Evolutionary conservation across 2,329 filamentous ascomycete species (phyloP).

Genomic region (Drechslerella stenobrocha): DNA sequence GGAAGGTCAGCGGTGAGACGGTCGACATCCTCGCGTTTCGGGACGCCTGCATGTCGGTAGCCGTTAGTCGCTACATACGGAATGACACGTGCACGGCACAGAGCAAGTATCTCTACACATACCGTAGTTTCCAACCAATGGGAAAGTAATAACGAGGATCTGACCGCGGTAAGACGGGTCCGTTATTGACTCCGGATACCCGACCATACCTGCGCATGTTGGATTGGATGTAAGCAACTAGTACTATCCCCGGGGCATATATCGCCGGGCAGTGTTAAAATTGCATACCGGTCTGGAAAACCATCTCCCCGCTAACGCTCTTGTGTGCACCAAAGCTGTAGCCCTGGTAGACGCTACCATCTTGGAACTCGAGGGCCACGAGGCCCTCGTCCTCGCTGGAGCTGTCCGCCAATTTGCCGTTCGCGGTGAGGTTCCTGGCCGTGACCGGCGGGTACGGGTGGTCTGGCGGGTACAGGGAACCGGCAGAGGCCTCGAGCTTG

Average conservation of each 20-base stretch:
- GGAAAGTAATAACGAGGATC: slow-evolving; percentile 95
- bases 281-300: slow-evolving; percentile 96
- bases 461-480: slow-evolving; percentile 13
- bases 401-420: slow-evolving; percentile 49
- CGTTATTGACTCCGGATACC: slow-evolving; percentile 91
- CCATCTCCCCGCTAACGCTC: slow-evolving; percentile 92
- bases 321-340: slow-evolving; percentile 95
- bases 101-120: slow-evolving; percentile 7
- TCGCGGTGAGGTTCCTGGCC: slow-evolving; percentile 60
- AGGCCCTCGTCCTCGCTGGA: slow-evolving; percentile 64
- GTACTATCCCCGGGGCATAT: background rate
- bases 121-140: slow-evolving; percentile 94
- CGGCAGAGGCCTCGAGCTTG: slow-evolving; percentile 27
- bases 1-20: slow-evolving; percentile 82
- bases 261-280: background rate
- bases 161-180: slow-evolving; percentile 88
- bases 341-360: slow-evolving; percentile 87
- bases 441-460: slow-evolving; percentile 61
- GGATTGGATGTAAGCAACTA: slow-evolving; percentile 15
- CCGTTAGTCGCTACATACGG: background rate
- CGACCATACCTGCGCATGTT: slow-evolving; percentile 62
- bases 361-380: slow-evolving; percentile 87
- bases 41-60: slow-evolving; percentile 68
- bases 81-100: background rate
- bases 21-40: slow-evolving; percentile 80